phyloP scores from a whole-genome alignment of 2,329 filamentous ascomycete species.

The Paraphoma chrysanthemicola region DNA sequence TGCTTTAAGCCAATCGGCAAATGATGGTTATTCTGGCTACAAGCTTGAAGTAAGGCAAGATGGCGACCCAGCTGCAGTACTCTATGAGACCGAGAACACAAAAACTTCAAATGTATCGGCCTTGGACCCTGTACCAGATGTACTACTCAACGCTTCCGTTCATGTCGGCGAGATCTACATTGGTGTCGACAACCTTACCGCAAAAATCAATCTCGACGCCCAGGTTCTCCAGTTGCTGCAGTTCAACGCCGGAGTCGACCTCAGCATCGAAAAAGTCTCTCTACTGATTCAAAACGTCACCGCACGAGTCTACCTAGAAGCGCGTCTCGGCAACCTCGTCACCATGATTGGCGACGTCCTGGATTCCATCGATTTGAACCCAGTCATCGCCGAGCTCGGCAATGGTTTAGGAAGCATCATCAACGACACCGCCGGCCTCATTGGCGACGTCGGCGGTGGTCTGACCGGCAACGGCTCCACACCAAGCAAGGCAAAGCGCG shows the following conservation, averaged over 20 bases:
- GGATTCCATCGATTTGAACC: conserved; percentile 66
- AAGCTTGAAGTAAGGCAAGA: conserved; percentile 56
- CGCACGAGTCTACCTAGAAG: conserved; percentile 66
- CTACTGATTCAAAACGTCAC: conserved; percentile 65
- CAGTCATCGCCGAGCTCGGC: conserved; percentile 63
- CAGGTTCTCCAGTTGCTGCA: conserved; percentile 65
- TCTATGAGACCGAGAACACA: conserved; percentile 63
- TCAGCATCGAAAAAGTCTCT: conserved; percentile 63
- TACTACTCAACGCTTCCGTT: conserved; percentile 66
- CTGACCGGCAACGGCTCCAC: conserved; percentile 15
- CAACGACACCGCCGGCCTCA: conserved; percentile 44
- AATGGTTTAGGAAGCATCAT: conserved; percentile 58
- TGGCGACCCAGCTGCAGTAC: conserved; percentile 58
- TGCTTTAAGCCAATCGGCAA: conserved; percentile 42
- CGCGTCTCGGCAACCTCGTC: conserved; percentile 66
- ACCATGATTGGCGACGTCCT: conserved; percentile 66
- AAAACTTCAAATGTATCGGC: conserved; percentile 50
- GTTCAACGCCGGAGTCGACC: conserved; percentile 68
- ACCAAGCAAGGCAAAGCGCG: conserved; percentile 30
- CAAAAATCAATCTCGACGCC: conserved; percentile 66
- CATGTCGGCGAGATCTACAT: conserved; percentile 66
- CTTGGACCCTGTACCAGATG: conserved; percentile 60
- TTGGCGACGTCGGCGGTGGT: conserved; percentile 32
- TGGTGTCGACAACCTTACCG: conserved; percentile 65
- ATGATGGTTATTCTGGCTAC: conserved; percentile 64